phyloP scores from a whole-genome alignment of 805 yeast genomes.

The Blastobotrys peoriensis region DNA sequence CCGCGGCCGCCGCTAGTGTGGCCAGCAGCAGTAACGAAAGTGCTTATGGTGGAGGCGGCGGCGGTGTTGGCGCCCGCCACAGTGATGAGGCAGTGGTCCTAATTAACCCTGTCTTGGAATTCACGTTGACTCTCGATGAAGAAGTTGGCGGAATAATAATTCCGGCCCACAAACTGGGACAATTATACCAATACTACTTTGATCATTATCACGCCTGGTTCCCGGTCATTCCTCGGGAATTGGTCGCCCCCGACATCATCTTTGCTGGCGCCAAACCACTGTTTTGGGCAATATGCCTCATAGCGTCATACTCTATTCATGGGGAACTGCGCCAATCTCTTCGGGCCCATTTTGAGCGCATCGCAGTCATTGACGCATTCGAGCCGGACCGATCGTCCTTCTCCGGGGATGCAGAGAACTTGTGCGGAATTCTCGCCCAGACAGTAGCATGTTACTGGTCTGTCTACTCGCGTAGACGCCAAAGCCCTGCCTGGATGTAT shows the following conservation, averaged over 20 bases:
- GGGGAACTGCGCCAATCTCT: conserved; percentile 2
- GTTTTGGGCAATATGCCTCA: conserved; percentile 11
- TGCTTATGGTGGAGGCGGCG: not conserved
- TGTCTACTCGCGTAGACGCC: conserved; percentile 1
- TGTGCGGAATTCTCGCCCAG: conserved; percentile 3
- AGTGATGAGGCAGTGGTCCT: not conserved
- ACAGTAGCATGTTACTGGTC: conserved; percentile 7
- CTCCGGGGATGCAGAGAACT: not conserved
- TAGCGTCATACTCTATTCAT: conserved; percentile 2
- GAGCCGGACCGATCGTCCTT: not conserved
- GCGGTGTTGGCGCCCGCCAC: not conserved
- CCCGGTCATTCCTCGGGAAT: conserved; percentile 8
- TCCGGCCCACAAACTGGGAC: not conserved
- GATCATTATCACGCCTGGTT: conserved; percentile 9
- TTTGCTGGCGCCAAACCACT: not conserved
- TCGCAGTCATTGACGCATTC: not conserved
- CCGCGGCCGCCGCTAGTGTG: not conserved
- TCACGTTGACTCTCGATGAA: conserved; percentile 1
- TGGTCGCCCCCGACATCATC: conserved; percentile 1
- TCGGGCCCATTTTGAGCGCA: conserved; percentile 3
- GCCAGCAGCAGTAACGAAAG: not conserved
- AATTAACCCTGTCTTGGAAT: not conserved
- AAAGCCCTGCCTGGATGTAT: conserved; percentile 7
- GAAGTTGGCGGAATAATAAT: not conserved
- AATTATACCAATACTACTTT: conserved; percentile 7